Conservation (phyloP, 2,329 filamentous ascomycete genomes). For the Fusarium cicatricum region DNA sequence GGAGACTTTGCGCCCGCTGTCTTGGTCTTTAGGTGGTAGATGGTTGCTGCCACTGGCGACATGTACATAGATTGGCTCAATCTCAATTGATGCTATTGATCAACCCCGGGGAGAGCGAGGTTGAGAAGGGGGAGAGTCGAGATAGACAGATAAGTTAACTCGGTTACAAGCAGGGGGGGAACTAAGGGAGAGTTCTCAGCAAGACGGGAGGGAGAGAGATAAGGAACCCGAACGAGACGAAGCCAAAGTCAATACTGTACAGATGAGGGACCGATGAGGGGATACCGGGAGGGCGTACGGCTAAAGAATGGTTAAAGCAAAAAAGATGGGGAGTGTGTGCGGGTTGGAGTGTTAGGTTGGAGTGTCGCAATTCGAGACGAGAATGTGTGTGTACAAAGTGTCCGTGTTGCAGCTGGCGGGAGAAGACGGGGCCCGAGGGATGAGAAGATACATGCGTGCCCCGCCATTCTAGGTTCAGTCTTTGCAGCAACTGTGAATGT, state of each 20-base stretch:
- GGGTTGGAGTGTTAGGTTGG: no score
- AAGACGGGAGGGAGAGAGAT: conserved; percentile 24
- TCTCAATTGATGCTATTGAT: no score
- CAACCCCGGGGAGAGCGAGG: neutral
- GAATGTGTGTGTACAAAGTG: conserved; percentile 7
- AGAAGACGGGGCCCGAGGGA: conserved; percentile 20
- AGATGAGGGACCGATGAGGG: conserved; percentile 24
- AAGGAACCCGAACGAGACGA: conserved; percentile 20
- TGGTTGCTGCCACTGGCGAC: no score
- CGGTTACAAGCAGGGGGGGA: no score
- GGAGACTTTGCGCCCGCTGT: conserved; percentile 30
- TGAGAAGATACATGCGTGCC: conserved; percentile 11
- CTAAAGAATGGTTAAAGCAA: conserved; percentile 8
- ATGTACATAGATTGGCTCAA: no score
- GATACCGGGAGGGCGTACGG: conserved; percentile 18
- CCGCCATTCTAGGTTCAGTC: conserved; percentile 3
- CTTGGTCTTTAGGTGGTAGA: conserved; percentile 20
- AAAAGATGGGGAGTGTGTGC: conserved; percentile 1
- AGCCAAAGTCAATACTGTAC: conserved; percentile 27
- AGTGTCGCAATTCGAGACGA: conserved; percentile 19
- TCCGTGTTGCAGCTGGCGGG: conserved; percentile 23
- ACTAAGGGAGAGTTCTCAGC: no score
- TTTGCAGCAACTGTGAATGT: neutral
- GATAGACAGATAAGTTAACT: no score
- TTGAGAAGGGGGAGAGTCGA: neutral